Percentiles rank a stretch among this genome's conserved stretches.
Evolutionary conservation across 805 yeast species (phyloP).

Genomic region (Metahyphopichia silvanorum): DNA sequence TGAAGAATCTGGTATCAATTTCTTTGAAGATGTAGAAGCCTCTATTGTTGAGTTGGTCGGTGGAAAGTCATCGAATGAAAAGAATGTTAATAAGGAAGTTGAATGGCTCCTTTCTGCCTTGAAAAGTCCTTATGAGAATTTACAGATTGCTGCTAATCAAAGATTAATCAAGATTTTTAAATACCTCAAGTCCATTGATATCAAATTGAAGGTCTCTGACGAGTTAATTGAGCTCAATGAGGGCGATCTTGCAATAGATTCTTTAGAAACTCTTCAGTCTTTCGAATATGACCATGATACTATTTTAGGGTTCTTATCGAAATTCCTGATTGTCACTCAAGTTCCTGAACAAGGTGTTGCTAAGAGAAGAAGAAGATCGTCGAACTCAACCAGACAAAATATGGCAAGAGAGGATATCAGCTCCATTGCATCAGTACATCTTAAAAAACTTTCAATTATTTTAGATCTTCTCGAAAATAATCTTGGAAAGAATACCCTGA

Average conservation of each 20-base stretch:
- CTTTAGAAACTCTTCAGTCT: slow-evolving; percentile 48
- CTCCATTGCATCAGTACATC: slow-evolving; percentile 71
- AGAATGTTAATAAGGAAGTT: slow-evolving; percentile 47
- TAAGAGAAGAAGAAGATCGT: slow-evolving; percentile 79
- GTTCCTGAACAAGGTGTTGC: slow-evolving; percentile 51
- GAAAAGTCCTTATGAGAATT: slow-evolving; percentile 31
- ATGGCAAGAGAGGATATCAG: slow-evolving; percentile 69
- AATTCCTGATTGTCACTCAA: slow-evolving; percentile 52
- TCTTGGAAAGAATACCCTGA: slow-evolving; percentile 28
- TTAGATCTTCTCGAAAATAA: slow-evolving; percentile 71
- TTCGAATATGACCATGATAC: slow-evolving; percentile 52
- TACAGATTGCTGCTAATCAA: slow-evolving; percentile 43
- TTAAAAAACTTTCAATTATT: slow-evolving; percentile 72
- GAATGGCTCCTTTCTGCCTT: slow-evolving; percentile 49
- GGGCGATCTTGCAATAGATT: slow-evolving; percentile 27
- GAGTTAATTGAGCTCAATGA: slow-evolving; percentile 48
- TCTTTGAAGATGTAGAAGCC: slow-evolving; percentile 50
- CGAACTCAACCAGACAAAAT: slow-evolving; percentile 73
- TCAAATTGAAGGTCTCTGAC: slow-evolving; percentile 51
- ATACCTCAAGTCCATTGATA: slow-evolving; percentile 49
- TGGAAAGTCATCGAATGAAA: slow-evolving; percentile 45
- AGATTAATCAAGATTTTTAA: slow-evolving; percentile 57
- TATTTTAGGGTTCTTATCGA: slow-evolving; percentile 56
- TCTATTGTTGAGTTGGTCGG: slow-evolving; percentile 59
- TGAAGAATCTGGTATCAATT: slow-evolving; percentile 45